These are phyloP conservation scores for Wickerhamomyces silvicola DNA, from an alignment of 805 yeast genomes.

Conservation along the genomic window DNA sequence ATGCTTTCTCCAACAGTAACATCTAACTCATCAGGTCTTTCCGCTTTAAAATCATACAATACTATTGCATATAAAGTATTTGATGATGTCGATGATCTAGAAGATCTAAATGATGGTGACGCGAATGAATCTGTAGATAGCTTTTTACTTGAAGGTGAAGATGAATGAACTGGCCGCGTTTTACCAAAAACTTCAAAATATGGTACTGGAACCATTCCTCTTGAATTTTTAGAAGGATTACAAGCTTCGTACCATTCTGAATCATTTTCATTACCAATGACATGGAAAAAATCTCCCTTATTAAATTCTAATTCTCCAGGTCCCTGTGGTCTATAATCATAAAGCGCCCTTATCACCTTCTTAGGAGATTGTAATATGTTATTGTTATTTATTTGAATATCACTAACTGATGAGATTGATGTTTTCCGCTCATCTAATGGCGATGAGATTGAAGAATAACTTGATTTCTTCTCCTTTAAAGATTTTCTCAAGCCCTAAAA, in stretches of 20 bases:
- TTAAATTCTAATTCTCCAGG: slow-evolving; percentile 73
- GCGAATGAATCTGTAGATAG: slow-evolving; percentile 14
- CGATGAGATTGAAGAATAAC: slow-evolving; percentile 21
- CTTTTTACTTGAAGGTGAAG: slow-evolving; percentile 9
- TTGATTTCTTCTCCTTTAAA: slow-evolving; percentile 19
- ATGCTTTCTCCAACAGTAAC: slow-evolving; percentile 82
- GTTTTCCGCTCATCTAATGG: slow-evolving; percentile 13
- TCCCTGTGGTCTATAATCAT: slow-evolving; percentile 70
- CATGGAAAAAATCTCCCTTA: slow-evolving; percentile 87
- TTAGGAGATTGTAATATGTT: slow-evolving; percentile 49
- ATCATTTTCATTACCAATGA: slow-evolving; percentile 54
- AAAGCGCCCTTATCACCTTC: slow-evolving; percentile 77
- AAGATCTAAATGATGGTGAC: slow-evolving; percentile 21
- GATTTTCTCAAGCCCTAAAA: slow-evolving; percentile 20
- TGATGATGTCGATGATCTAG: slow-evolving; percentile 15
- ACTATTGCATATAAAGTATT: slow-evolving; percentile 74
- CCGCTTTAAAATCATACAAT: slow-evolving; percentile 78
- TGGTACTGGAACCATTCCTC: slow-evolving; percentile 83
- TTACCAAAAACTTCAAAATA: slow-evolving; percentile 76
- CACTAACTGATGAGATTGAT: slow-evolving; percentile 18
- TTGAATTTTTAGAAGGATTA: slow-evolving; percentile 69
- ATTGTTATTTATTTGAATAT: slow-evolving; percentile 15
- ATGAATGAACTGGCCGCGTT: slow-evolving; percentile 34
- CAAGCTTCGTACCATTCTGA: slow-evolving; percentile 78
- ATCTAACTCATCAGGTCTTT: slow-evolving; percentile 72